Percentiles rank a stretch among this genome's conserved stretches.
These are phyloP conservation scores for Pythium pyrilobum DNA, from an alignment of 352 stramenopile species.

Conservation along the genomic window DNA sequence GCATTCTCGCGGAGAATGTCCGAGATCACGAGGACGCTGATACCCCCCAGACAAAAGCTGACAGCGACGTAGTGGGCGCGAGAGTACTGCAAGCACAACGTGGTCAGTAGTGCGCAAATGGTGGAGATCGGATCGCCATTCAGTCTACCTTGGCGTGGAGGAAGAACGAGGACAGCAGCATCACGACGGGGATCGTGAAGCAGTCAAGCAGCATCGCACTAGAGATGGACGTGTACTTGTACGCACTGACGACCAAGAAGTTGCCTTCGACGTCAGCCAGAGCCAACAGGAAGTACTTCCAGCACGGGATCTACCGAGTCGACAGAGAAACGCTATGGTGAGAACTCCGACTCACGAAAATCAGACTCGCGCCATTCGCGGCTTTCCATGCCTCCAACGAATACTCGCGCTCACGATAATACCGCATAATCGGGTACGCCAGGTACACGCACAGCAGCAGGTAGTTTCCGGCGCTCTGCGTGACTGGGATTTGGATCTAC, in stretches of 20 bases:
- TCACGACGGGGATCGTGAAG: slow-evolving; percentile 93
- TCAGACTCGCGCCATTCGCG: slow-evolving; percentile 9
- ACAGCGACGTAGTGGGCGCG: slow-evolving; percentile 69
- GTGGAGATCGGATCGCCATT: neutral
- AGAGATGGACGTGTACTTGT: slow-evolving; percentile 95
- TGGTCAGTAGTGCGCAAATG: neutral
- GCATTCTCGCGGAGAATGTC: slow-evolving; percentile 59
- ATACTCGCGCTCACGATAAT: slow-evolving; percentile 37
- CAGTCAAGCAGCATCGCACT: slow-evolving; percentile 95
- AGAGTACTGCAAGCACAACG: slow-evolving; percentile 43
- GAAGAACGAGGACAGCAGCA: slow-evolving; percentile 90
- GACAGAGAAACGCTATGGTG: neutral
- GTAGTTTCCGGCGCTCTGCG: slow-evolving; percentile 70
- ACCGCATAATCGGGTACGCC: slow-evolving; percentile 35
- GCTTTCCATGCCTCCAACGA: slow-evolving; percentile 30
- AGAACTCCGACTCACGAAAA: neutral
- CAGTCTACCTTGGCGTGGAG: slow-evolving; percentile 57
- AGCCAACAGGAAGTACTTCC: slow-evolving; percentile 89
- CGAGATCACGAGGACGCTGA: slow-evolving; percentile 80
- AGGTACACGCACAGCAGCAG: slow-evolving; percentile 60
- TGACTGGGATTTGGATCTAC: slow-evolving; percentile 71
- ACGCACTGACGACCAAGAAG: slow-evolving; percentile 93
- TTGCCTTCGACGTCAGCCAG: slow-evolving; percentile 95
- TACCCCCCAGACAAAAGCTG: slow-evolving; percentile 78
- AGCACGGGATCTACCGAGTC: slow-evolving; percentile 49